Base-by-base conservation (phyloP, 768 basidiomycete species). In the Sarcodon aspratus region DNA sequence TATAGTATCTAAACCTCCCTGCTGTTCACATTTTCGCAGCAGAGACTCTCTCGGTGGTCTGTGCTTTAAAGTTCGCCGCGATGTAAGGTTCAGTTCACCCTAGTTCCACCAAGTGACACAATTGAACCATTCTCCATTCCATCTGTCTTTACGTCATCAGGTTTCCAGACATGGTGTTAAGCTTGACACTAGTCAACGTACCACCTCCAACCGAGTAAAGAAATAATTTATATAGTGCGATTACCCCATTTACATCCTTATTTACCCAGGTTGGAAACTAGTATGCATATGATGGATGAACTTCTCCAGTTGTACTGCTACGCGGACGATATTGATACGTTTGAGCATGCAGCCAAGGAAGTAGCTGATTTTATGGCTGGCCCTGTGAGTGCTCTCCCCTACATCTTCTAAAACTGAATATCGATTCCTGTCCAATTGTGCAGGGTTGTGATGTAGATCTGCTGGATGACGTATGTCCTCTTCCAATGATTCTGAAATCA, bases 81-180 rank as follows among this genome's bases (percentile, higher is more conserved):
- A 54, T 88, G 85, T 86, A 53, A 51, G 84, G 70, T 13, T 42
- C 9, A 21, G 45, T 33, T 17, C 52, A 21, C 18, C 11, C 44
- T 27, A 27, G 5, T 27, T 27, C 21, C 21, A 27, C 5, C 21
- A 27, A 27, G 2, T 36, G 35, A 35, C 38, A 7, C 5, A 27
- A 27, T 27, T 27, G 21, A 27, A 27, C 21, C 21, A 27, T 27
- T 27, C 21, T 27, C 5, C 21, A 27, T 27, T 27, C 21, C 21
- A 27, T 27, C 21, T 27, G 21, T 27, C 21, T 27, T 27, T 27
- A 27, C 21, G 21, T 40, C 46, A 36, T 21, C 54, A 86, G 85
- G 45, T 88, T 85, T 63, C 82, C 85, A 17, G 83, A 86, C 52
- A 67, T 79, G 57, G 81, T 78, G 55, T 60, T 79, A 27, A 85